phyloP scores from a whole-genome alignment of 345 rosid species.

The Rhodamnia rubescens region DNA sequence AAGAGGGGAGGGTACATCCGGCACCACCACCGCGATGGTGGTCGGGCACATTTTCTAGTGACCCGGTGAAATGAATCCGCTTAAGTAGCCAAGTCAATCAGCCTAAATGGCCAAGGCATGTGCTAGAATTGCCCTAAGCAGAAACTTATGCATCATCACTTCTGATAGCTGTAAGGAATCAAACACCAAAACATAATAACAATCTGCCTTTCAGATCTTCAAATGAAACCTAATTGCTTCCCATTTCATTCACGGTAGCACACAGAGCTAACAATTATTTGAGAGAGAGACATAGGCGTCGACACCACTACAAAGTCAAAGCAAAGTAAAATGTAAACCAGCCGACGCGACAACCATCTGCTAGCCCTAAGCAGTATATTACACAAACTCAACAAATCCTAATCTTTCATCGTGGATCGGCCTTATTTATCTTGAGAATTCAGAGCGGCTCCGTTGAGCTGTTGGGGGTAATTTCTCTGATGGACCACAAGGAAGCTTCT shows the following conservation, averaged over 20 bases:
- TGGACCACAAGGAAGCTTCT: slow-evolving; percentile 57
- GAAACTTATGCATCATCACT: not conserved
- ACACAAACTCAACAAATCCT: not conserved
- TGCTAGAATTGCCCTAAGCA: not conserved
- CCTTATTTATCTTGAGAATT: not conserved
- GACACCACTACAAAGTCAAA: not conserved
- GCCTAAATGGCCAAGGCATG: not conserved
- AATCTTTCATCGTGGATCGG: not conserved
- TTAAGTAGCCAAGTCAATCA: not conserved
- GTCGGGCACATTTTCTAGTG: not conserved
- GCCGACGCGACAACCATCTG: not conserved
- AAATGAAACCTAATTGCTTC: not conserved
- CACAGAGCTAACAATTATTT: not conserved
- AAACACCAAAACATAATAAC: not conserved
- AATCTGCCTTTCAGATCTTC: not conserved
- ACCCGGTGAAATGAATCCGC: not conserved
- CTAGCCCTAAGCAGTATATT: not conserved
- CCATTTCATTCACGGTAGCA: not conserved
- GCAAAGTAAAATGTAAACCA: not conserved
- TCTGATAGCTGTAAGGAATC: not conserved
- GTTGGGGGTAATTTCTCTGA: slow-evolving; percentile 68
- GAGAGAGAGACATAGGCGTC: not conserved
- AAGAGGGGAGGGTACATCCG: not conserved
- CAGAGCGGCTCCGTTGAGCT: slow-evolving; percentile 27
- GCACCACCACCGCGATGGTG: not conserved